Percentiles rank a stretch among this genome's conserved stretches.
Evolutionary conservation across 2,329 filamentous ascomycete species (phyloP).

Genomic region (Amauroascus niger): DNA sequence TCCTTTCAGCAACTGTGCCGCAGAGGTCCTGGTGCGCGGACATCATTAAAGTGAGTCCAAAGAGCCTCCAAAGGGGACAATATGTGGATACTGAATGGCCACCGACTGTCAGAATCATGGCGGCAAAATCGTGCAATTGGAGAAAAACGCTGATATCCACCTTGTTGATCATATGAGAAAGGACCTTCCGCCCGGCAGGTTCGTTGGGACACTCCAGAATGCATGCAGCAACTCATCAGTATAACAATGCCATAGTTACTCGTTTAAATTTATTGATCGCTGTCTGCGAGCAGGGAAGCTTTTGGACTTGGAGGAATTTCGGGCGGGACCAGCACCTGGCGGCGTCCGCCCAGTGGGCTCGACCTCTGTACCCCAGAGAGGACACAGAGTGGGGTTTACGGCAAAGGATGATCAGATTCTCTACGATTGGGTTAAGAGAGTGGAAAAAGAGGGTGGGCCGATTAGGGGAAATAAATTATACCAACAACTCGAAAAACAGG

Average conservation of each 20-base stretch:
- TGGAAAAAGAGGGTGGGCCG: conserved; percentile 25
- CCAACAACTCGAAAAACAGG: conserved; percentile 34
- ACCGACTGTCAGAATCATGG: conserved; percentile 39
- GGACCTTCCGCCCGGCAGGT: conserved; percentile 43
- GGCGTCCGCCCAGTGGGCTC: conserved; percentile 39
- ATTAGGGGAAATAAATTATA: conserved; percentile 39
- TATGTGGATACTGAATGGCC: not conserved
- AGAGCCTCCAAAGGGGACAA: not conserved
- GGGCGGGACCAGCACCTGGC: conserved; percentile 38
- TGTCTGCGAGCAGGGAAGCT: conserved; percentile 44
- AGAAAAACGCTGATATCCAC: conserved; percentile 48
- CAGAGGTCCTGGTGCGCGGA: conserved; percentile 40
- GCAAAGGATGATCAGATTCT: conserved; percentile 39
- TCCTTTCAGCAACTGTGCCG: conserved; percentile 48
- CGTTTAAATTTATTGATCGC: conserved; percentile 49
- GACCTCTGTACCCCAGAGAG: conserved; percentile 28
- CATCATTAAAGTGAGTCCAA: conserved; percentile 35
- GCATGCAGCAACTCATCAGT: conserved; percentile 10
- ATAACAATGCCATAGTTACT: conserved; percentile 33
- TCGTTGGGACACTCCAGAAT: conserved; percentile 18
- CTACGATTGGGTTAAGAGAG: conserved; percentile 36
- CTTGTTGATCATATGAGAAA: conserved; percentile 50
- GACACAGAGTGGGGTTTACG: conserved; percentile 29
- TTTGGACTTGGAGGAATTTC: conserved; percentile 41
- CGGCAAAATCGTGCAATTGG: conserved; percentile 44